Conservation (phyloP, 345 rosid species). For the Salix viminalis region DNA sequence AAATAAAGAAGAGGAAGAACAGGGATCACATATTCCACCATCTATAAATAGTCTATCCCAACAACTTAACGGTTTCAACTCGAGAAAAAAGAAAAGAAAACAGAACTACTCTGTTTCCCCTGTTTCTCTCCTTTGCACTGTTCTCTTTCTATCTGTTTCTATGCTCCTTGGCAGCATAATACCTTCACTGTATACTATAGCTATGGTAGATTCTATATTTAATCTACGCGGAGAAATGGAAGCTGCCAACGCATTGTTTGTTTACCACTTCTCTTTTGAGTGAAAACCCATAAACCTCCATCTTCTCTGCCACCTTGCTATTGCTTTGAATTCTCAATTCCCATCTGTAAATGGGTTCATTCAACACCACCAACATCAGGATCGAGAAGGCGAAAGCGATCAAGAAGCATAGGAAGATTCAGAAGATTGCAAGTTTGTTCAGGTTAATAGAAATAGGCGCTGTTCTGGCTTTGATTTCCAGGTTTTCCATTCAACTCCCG, state of each 20-base stretch:
- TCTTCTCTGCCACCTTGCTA: neutral
- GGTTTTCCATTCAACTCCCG: conserved; percentile 50
- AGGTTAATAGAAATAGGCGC: conserved; percentile 54
- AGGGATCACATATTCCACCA: neutral
- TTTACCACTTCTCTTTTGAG: conserved; percentile 30
- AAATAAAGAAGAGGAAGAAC: conserved; percentile 3
- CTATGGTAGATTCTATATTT: conserved; percentile 21
- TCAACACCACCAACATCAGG: conserved; percentile 43
- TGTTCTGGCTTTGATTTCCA: conserved; percentile 51
- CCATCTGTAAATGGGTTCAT: conserved; percentile 47
- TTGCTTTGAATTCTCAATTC: neutral
- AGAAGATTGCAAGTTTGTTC: conserved; percentile 47
- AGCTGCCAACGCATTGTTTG: conserved; percentile 17
- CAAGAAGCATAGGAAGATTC: conserved; percentile 37
- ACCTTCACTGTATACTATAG: conserved; percentile 6
- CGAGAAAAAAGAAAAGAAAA: neutral
- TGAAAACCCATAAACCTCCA: conserved; percentile 15
- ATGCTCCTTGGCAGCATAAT: conserved; percentile 13
- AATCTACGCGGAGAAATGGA: conserved; percentile 27
- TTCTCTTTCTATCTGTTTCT: conserved; percentile 3
- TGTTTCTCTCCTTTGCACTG: conserved; percentile 2
- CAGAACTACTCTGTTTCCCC: conserved; percentile 31
- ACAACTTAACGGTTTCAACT: conserved; percentile 19
- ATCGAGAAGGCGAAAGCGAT: conserved; percentile 52
- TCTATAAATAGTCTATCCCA: conserved; percentile 38